Evolutionary conservation across 2,329 filamentous ascomycete genomes (phyloP), one percentile per base, ranked within the genome.

Genomic region (Fusarium torulosum): DNA sequence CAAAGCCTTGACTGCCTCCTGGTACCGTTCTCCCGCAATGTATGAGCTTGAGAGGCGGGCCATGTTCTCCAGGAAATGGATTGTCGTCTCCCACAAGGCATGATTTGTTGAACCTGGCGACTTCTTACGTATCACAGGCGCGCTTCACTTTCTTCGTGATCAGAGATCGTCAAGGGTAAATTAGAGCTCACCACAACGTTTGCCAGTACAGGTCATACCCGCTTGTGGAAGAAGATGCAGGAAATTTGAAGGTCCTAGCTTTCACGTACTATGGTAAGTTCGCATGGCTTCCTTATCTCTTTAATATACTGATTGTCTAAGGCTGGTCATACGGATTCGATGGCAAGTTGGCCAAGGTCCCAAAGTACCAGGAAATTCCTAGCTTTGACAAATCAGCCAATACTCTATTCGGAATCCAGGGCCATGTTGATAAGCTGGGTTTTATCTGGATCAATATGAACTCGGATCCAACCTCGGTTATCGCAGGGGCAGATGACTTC

Each of bases 401-500:
- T 7, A 23, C 1, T 8, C 10, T 57, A 4, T 43, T 7, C 14
- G 17, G 11, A 0, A 57, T 52, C 1, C 53, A 52, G 15, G 23
- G 43, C 1, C 6, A 52, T 29, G n/a, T 57, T 0, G 46, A 43
- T 1, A 35, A 31, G 7, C 15, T 52, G 0, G 46, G 29, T 3
- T 56, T 56, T 7, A n/a, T 56, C 9, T 52, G 45, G 53, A 31
- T 52, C 4, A 52, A 52, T 1, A 52, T 57, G 46, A 38, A 43
- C 4, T n/a, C 29, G 3, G 17, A 7, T 2, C 1, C n/a, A 14
- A 19, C 19, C 4, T 46, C 38, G 1, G 14, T 82, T 51, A 73
- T 83, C 2, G 53, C 78, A 1, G 87, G 84, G 85, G 75, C 79
- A 43, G 80, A 85, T 6, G 82, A 86, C 64, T 85, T 86, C 60